Evolutionary conservation across 345 rosid genomes (phyloP).

Genomic region (Aethionema arabicum): DNA sequence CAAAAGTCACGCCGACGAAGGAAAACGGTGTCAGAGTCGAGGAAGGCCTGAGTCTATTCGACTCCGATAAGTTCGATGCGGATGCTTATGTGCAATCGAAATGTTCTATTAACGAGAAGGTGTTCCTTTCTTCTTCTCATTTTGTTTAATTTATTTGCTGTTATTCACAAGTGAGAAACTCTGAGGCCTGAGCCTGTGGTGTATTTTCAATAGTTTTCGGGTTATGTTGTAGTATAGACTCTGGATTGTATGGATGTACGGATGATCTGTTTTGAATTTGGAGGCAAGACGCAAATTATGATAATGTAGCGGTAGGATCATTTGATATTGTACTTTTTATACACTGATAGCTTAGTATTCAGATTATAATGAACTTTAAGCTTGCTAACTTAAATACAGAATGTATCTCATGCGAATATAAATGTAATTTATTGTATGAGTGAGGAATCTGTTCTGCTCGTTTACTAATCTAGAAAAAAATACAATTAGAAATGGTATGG

Average conservation of each 20-base stretch:
- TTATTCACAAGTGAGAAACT: neutral
- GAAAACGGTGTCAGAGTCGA: constrained; percentile 78
- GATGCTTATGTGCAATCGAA: constrained; percentile 89
- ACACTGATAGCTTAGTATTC: neutral
- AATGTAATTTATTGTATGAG: neutral
- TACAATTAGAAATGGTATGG: neutral
- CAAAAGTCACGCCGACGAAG: constrained; percentile 57
- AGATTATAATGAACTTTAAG: neutral
- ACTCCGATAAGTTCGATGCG: constrained; percentile 92
- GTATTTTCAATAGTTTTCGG: neutral
- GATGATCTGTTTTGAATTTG: neutral
- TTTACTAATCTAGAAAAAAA: neutral
- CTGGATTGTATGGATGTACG: neutral
- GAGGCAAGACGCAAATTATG: neutral
- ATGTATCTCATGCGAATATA: neutral
- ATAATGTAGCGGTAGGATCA: neutral
- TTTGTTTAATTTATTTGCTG: neutral
- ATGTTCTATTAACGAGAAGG: constrained; percentile 97
- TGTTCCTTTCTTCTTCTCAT: constrained; percentile 11
- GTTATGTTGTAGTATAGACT: neutral
- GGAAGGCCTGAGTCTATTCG: constrained; percentile 81
- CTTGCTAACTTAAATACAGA: neutral
- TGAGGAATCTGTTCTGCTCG: neutral
- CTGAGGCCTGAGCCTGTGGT: neutral
- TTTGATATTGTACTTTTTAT: too few species aligned